These are phyloP conservation scores for Chloromonas sp. DNA, from an alignment of 163 green algal species.

Conservation along the genomic window DNA sequence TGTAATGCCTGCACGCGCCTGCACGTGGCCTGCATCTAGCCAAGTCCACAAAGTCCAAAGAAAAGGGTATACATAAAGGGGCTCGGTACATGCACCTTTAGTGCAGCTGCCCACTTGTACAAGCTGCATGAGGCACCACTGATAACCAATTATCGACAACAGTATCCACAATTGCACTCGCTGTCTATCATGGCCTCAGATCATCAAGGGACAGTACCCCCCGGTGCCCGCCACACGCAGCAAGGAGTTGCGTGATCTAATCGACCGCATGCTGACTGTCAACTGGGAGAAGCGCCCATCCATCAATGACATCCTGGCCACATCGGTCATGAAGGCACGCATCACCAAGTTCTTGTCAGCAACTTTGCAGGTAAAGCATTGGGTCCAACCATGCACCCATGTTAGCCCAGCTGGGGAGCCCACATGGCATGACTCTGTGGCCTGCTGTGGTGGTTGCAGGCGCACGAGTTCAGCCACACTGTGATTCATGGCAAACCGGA, in stretches of 20 bases:
- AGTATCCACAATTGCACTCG: too few species aligned
- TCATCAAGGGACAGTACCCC: slow-evolving; percentile 58
- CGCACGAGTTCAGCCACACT: slow-evolving; percentile 63
- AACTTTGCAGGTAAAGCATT: slow-evolving; percentile 39
- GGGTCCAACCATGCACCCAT: too few species aligned
- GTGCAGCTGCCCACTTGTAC: too few species aligned
- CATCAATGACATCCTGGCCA: slow-evolving; percentile 58
- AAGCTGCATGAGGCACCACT: too few species aligned
- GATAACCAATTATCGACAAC: too few species aligned
- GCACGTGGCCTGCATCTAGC: too few species aligned
- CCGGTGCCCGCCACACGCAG: slow-evolving; percentile 40
- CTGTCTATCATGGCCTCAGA: slow-evolving; percentile 28
- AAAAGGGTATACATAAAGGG: too few species aligned
- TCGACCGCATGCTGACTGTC: slow-evolving; percentile 51
- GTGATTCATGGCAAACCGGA: slow-evolving; percentile 50
- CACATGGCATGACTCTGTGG: too few species aligned
- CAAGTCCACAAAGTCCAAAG: too few species aligned
- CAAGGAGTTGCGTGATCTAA: slow-evolving; percentile 50
- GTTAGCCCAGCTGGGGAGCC: too few species aligned
- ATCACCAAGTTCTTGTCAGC: slow-evolving; percentile 58
- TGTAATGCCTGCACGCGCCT: too few species aligned
- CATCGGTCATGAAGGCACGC: slow-evolving; percentile 50
- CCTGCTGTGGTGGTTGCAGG: slow-evolving; percentile 16
- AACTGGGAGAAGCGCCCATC: slow-evolving; percentile 44
- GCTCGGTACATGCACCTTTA: too few species aligned